Conservation (phyloP, 345 rosid species). For the Adansonia digitata region DNA sequence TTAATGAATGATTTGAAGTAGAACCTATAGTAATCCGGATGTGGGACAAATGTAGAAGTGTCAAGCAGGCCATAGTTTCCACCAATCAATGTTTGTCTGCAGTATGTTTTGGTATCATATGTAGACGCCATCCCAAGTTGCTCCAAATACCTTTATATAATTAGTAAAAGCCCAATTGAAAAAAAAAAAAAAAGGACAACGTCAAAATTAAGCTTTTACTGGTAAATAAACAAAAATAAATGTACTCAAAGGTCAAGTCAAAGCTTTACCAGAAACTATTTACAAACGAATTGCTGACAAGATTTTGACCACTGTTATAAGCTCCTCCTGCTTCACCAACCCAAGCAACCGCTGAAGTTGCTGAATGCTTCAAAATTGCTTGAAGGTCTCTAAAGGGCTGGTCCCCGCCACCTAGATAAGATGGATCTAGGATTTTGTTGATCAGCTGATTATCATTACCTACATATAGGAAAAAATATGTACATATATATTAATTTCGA, state of each 20-base stretch:
- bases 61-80: conserved; percentile 4
- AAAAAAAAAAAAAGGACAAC: too few relatives aligned
- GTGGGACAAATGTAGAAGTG: background rate
- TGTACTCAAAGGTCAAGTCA: background rate
- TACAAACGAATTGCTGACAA: conserved; percentile 30
- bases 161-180: background rate
- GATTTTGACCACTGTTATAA: background rate
- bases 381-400: background rate
- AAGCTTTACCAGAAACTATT: conserved; percentile 56
- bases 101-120: conserved; percentile 2
- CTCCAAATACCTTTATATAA: background rate
- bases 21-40: background rate
- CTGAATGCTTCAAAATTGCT: background rate
- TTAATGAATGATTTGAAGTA: background rate
- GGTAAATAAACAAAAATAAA: background rate
- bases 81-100: conserved; percentile 1
- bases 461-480: background rate
- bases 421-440: background rate
- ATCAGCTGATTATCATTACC: conserved; percentile 2
- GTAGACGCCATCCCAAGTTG: background rate
- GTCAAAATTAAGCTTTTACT: background rate
- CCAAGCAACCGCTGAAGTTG: conserved; percentile 1
- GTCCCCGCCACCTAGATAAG: background rate
- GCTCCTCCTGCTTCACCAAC: conserved; percentile 5
- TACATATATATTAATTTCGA: background rate